phyloP scores from a whole-genome alignment of 495 filamentous ascomycete species.

The Lepraria neglecta region DNA sequence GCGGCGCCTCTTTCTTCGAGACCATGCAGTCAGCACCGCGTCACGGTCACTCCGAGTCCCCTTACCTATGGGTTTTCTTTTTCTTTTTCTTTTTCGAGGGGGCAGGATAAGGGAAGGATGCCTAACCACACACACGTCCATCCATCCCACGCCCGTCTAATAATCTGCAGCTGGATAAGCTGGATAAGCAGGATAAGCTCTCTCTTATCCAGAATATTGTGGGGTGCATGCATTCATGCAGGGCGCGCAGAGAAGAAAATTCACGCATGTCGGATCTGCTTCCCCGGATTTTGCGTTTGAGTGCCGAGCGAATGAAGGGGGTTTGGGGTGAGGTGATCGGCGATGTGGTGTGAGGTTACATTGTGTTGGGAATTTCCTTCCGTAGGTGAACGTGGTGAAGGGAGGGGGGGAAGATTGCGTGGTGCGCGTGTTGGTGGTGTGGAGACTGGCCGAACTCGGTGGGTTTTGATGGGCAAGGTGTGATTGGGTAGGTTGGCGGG shows the following conservation, averaged over 20 bases:
- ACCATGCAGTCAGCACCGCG: slow-evolving; percentile 1
- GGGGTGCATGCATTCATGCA: no score
- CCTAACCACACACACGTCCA: no score
- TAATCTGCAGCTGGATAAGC: no score
- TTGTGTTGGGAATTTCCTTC: not conserved
- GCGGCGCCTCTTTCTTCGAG: no score
- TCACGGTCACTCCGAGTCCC: not conserved
- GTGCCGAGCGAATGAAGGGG: not conserved
- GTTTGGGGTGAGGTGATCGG: not conserved
- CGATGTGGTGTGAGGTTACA: not conserved
- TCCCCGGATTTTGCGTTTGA: not conserved
- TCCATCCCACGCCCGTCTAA: no score
- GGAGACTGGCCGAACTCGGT: not conserved
- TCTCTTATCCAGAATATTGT: no score
- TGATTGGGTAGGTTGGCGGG: not conserved
- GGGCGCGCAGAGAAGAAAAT: no score
- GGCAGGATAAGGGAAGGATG: no score
- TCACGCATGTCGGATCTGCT: not conserved
- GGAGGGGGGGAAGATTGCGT: not conserved
- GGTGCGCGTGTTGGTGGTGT: slow-evolving; percentile 1
- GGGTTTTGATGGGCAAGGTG: not conserved
- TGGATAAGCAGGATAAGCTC: no score
- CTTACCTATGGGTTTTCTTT: not conserved
- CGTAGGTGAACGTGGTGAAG: not conserved
- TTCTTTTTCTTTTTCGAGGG: no score